phyloP scores from a whole-genome alignment of 2,329 filamentous ascomycete genomes.

The Monilinia vaccinii-corymbosi region DNA sequence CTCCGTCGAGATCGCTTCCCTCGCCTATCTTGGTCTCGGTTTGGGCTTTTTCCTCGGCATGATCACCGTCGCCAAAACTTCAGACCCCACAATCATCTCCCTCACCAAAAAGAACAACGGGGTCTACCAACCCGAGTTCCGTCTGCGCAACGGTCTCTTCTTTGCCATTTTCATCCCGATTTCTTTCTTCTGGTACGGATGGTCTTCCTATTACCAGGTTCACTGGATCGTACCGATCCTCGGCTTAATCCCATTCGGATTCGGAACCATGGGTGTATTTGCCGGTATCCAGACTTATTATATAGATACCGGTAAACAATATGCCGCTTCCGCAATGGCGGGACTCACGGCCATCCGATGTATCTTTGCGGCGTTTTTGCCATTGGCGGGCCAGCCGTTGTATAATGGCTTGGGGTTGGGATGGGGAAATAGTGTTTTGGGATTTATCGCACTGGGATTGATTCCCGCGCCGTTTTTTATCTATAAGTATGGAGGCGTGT shows the following conservation, averaged over 20 bases:
- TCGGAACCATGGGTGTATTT: slow-evolving; percentile 34
- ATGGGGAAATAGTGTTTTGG: slow-evolving; percentile 10
- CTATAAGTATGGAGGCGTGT: background rate
- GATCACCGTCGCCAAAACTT: slow-evolving; percentile 34
- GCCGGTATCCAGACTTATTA: slow-evolving; percentile 37
- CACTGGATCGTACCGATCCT: slow-evolving; percentile 37
- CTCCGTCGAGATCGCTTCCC: slow-evolving; percentile 33
- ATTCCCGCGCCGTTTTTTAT: slow-evolving; percentile 4
- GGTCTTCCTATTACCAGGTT: slow-evolving; percentile 33
- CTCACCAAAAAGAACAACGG: slow-evolving; percentile 36
- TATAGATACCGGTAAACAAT: slow-evolving; percentile 32
- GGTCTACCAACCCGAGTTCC: slow-evolving; percentile 21
- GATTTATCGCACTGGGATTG: slow-evolving; percentile 6
- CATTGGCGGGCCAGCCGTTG: slow-evolving; percentile 38
- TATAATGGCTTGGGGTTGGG: slow-evolving; percentile 5
- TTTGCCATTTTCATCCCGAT: slow-evolving; percentile 36
- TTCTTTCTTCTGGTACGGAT: slow-evolving; percentile 38
- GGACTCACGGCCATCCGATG: slow-evolving; percentile 34
- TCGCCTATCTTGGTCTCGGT: slow-evolving; percentile 39
- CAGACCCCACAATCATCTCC: slow-evolving; percentile 37
- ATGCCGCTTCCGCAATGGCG: slow-evolving; percentile 33
- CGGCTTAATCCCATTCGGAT: slow-evolving; percentile 34
- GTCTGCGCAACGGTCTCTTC: slow-evolving; percentile 36
- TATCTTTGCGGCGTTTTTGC: slow-evolving; percentile 40
- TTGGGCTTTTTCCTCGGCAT: slow-evolving; percentile 35